A percentile compares a stretch with the other conserved stretches of the same genome.
Evolutionary conservation across 345 rosid species (phyloP).

Genomic region (Syzygium grande): DNA sequence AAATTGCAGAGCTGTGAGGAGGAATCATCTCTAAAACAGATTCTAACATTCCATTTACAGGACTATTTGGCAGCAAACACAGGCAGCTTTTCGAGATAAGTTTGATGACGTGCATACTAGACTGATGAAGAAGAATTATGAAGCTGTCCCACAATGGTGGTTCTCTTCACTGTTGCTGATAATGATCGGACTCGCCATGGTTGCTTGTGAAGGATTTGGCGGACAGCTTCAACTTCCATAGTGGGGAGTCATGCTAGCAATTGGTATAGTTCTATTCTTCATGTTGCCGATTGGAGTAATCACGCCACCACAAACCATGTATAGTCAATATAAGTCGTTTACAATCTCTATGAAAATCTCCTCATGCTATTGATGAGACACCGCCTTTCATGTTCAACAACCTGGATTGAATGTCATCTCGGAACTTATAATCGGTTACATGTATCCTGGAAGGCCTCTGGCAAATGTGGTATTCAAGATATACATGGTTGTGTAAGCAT

Average conservation of each 20-base stretch:
- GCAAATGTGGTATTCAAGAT: conserved; percentile 45
- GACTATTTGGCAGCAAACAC: conserved; percentile 31
- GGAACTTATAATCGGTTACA: conserved; percentile 47
- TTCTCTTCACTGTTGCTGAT: conserved; percentile 15
- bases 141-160: conserved; percentile 46
- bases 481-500: conserved; percentile 34
- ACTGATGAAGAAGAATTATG: conserved; percentile 58
- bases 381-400: conserved; percentile 19
- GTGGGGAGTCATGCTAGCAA: conserved; percentile 40
- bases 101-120: conserved; percentile 58
- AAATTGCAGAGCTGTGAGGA: neutral
- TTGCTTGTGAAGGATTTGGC: conserved; percentile 36
- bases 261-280: conserved; percentile 32
- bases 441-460: conserved; percentile 45
- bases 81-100: conserved; percentile 18
- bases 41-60: conserved; percentile 4
- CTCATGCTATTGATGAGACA: neutral
- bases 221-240: conserved; percentile 45
- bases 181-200: conserved; percentile 24
- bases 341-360: neutral
- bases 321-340: neutral
- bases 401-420: conserved; percentile 35
- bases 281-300: conserved; percentile 42
- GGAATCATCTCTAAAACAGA: neutral
- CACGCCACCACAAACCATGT: conserved; percentile 52